Evolutionary conservation across 352 stramenopile species (phyloP), one percentile per base, ranked within the genome.

Genomic region (Pythium biforme): DNA sequence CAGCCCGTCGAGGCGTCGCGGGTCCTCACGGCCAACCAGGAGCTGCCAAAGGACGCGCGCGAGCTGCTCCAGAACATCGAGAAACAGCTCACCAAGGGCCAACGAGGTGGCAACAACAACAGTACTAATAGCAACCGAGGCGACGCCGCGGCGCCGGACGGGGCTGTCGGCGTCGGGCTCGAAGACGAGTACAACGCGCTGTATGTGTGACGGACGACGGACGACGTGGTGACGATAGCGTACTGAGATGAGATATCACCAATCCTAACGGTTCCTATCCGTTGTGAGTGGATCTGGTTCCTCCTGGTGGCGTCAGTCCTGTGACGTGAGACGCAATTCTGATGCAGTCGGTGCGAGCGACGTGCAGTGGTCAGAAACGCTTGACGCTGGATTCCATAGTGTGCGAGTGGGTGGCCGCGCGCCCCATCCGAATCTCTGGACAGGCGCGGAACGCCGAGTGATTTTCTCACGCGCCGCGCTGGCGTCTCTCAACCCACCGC

Each of bases 131-230:
- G n/a, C n/a, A n/a, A n/a, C n/a, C n/a, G n/a, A n/a, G 20, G 8
- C 43, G 20, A 15, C 37, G 34, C 27, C 27, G 12, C 37, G 45
- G n/a, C 15, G 39, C 15, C n/a, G 25, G 23, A 20, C 10, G 62
- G 48, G 12, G 60, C 72, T 26, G 46, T 50, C 3, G 29, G 60
- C 10, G 68, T 79, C 46, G 64, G 78, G 7, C 59, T 81, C 29
- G 77, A 83, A 15, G 77, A 86, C 47, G 66, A 74, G 61, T 86
- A 77, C 61, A 76, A 73, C 19, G 53, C 80, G 49, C 62, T 81
- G 25, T 86, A 76, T 54, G 73, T 86, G n/a, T 86, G 76, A 51
- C 12, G 14, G 12, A 11, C 6, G 12, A 2, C 12, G 9, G 34
- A 5, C 3, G 34, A 5, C 6, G 34, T 33, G 4, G 29, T 33